Evolutionary conservation across 257 asterid species (phyloP), one percentile per base, ranked within the genome.

Genomic region (Echium plantagineum): DNA sequence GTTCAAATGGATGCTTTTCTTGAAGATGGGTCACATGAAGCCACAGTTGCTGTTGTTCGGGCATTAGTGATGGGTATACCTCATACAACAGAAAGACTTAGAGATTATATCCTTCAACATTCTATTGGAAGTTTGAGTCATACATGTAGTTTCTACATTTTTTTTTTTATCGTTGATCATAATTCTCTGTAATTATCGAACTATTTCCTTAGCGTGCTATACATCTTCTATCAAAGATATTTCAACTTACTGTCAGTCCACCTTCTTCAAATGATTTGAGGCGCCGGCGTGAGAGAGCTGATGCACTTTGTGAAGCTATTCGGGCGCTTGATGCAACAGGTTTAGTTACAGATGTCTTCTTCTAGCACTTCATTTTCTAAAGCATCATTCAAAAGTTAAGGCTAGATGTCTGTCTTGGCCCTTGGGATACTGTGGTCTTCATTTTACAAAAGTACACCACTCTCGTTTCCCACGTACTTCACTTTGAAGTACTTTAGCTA

Each of bases 281-380:
- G 66, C 83, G 85, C 53, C 83, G 87, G 46, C 84, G 89, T 54
- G 97, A 93, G 64, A 80, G 95, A 77, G 87, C 89, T 38, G 76
- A 93, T 67, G 96, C 95, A 51, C 86, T 83, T 76, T 93, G 97
- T 70, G 99, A 93, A 86, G 70, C 99, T 66, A 89, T 89, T 59
- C 97, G 97, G 61, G 99, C 99, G 67, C 97, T 93, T 55, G 99
- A 93, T 81, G 96, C 97, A 47, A 81, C 96, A 69, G 99, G 99
- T 93, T 63, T 70, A 74, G 66, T 69, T 62, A 75, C 58, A 32
- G 49, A 42, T 12, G 49, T 42, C 49, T 42, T 42, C 12, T 13
- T 10, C 49, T 3, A 42, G 49, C 49, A 42, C 49, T 42, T 42
- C 49, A 42, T 42, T 13, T 10, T 12, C 12, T 35, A 35, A 35